Conservation (phyloP, 305 asterid genomes). For the Solanum aculeatissimum region DNA sequence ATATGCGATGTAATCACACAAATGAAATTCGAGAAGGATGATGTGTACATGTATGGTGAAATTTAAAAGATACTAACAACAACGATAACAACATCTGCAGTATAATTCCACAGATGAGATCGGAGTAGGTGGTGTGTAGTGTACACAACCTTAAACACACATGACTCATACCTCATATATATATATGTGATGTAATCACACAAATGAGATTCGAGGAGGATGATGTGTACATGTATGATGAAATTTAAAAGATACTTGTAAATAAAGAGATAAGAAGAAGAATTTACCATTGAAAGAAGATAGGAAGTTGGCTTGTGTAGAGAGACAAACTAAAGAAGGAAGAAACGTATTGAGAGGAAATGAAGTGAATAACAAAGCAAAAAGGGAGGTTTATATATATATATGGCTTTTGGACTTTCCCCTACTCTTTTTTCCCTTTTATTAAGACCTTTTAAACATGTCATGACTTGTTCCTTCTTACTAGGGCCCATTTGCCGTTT, state of each 20-base stretch:
- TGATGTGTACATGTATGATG: accelerated
- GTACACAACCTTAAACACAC: background rate
- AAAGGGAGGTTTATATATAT: background rate
- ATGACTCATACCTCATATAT: too few species aligned
- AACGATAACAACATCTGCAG: background rate
- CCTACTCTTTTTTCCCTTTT: background rate
- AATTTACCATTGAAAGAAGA: background rate
- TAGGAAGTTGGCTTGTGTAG: background rate
- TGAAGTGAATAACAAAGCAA: background rate
- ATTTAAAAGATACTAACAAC: too few species aligned
- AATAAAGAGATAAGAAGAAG: background rate
- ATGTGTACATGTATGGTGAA: background rate
- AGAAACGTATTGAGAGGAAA: background rate
- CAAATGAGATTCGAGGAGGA: background rate
- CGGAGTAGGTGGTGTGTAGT: background rate
- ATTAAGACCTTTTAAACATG: background rate
- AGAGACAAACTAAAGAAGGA: background rate
- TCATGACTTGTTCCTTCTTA: background rate
- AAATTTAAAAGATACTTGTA: background rate
- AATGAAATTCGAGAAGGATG: background rate
- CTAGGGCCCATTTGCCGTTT: background rate
- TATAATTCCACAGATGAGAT: background rate
- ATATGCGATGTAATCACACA: too few species aligned
- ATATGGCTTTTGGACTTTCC: background rate
- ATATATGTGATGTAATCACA: background rate